Evolutionary conservation across 352 stramenopile species (phyloP), one percentile per base, ranked within the genome.

Genomic region (Lagenidium giganteum): DNA sequence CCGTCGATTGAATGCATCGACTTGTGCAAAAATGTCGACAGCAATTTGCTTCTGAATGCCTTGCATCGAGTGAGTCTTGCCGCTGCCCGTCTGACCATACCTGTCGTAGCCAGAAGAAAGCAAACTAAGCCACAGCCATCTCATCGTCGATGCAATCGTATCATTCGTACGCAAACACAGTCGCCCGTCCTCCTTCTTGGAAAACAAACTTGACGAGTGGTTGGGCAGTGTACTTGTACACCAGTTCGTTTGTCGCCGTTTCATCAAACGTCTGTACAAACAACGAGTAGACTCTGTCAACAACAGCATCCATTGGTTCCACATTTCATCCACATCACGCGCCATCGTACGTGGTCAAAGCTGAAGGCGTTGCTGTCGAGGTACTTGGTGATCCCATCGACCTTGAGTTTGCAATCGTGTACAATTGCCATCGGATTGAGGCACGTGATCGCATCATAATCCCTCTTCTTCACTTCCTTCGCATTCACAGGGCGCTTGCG

Each of bases 361-460:
- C 81, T 73, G 64, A 99, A 99, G 0, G 87, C 80, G 26, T 95
- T 97, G 62, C 96, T 98, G 62, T 98, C 95, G 12, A 98, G 70
- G 57, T 98, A 99, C 68, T 99, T 99, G 35, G 87, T 98, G 48
- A 99, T 99, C 22, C 96, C 96, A 62, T 99, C 96, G 12, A 99
- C 96, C 47, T 95, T 94, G 30, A 98, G 70, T 64, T 98, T 98
- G 53, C 95, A 97, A 51, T 97, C 90, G 69, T 99, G 96, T 25
- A 99, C 95, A 45, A 93, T 89, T 23, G 81, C 76, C 52, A 87
- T 88, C 8, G 95, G 95, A 62, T 98, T 97, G 27, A 96, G 68
- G 34, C 85, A 97, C 39, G 91, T 98, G 0, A 99, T 83, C 5
- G 93, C 89, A 69, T 99, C 95, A 54, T 98, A 97, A 63, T 99